Evolutionary conservation across 1,139 yeast genomes (phyloP), one percentile per base, ranked within the genome.

Genomic region (Protomyces macrosporus): DNA sequence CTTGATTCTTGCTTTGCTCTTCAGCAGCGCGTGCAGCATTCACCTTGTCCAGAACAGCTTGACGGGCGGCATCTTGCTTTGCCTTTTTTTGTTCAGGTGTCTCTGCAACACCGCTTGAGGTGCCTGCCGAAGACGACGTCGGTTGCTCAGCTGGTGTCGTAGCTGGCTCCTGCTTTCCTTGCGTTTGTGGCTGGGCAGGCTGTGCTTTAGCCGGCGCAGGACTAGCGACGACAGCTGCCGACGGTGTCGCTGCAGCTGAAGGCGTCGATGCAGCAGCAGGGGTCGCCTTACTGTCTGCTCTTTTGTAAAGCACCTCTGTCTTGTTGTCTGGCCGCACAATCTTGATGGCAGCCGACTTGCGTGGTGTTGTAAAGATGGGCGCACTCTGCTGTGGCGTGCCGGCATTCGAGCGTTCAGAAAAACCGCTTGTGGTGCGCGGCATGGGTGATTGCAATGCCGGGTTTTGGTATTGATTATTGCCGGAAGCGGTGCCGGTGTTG

Each of bases 221-320:
- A 14, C 48, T 42, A 9, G 32, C 48, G 1, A 30, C 9, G n/a
- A 32, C 48, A 16, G 48, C 32, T 9, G 48, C 9, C 2, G 42
- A 6, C 12, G 42, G 12, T 14, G 42, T 39, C 4, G n/a, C 42
- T 23, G 23, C 23, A 23, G 23, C 23, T 23, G 23, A 23, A 39
- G 42, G 42, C n/a, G 16, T 39, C 14, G 42, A n/a, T 7, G 67
- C 45, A 23, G 60, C 50, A 14, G 58, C 40, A 36, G 63, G 45
- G 12, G 42, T 52, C 50, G 64, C 48, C 33, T 67, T 42, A 16
- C 60, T 40, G 12, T 68, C 56, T 7, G 57, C 59, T 34, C 57
- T 64, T 39, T 53, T 66, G 53, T 70, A 58, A 34, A 67, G 64
- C 42, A 71, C 70, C 56, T 71, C 73, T 23, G 68, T 69, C 42